Evolutionary conservation across 805 yeast genomes (phyloP), one percentile per base, ranked within the genome.

Genomic region (Saccharomyces jurei): DNA sequence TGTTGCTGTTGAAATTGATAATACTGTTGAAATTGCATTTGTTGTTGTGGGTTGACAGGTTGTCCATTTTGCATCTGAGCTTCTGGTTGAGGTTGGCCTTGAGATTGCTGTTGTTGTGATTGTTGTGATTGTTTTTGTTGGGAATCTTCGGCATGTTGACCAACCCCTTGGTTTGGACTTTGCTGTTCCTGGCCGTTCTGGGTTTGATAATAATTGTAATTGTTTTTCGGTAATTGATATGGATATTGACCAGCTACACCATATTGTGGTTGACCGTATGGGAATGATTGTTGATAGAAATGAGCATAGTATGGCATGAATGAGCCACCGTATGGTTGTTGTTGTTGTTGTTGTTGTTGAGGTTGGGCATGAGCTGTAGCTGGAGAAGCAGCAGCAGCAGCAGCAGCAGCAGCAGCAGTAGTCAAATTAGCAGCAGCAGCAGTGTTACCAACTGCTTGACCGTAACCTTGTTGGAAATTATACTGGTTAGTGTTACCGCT

Each of bases 191-290:
- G 56, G 17, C 49, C 54, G 50, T 61, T 64, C 44, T 58, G 63
- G 41, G 61, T 65, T 52, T 61, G 68, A 52, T 64, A 63, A 53
- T 57, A 58, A 53, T 59, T 63, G 62, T 65, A 65, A 41, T 63
- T 63, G 25, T 55, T 63, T 52, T 66, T 65, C 55, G 70, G 68
- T 28, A 58, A 62, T 57, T 64, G 70, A 55, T 63, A 62, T 50
- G 68, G 68, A 51, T 66, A 66, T 59, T 67, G 71, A 52, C 66
- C 67, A 44, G 65, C 68, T 59, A 63, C 60, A 41, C 68, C 68
- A 49, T 69, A 69, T 57, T 69, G 72, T 49, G 72, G 72, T 58
- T 69, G 71, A 46, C 64, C 71, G 52, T 68, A 68, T 53, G 71
- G 71, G 67, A 69, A 66, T 14, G 68, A 63, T 58, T 69, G 71